Base-by-base conservation (phyloP, 2,329 filamentous ascomycete species). In the Talaromyces sp. region DNA sequence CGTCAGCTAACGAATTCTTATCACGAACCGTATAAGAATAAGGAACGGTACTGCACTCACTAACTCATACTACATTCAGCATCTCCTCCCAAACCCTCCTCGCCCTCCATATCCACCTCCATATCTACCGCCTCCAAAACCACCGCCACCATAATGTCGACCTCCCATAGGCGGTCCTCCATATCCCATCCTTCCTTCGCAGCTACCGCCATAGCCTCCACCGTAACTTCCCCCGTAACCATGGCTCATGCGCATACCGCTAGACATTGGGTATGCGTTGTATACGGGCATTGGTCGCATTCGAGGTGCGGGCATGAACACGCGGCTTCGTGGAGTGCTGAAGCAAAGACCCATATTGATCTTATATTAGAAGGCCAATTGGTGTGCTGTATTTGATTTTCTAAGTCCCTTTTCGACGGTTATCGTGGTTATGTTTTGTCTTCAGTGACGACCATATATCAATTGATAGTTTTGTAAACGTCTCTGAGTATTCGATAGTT, bases 301-400 rank as follows among this genome's bases (percentile, higher is more conserved):
- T 34, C 51, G 49, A 17, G 61, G 49, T 7, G 36, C 34, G 6
- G 49, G 61, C 49, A 56, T 47, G 15, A 45, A 63, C 13, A 47
- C 13, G 5, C 40, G 36, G 8, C 29, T 17, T 43, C 51, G 49
- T 2, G 61, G 61, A 17, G 27, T 13, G 29, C 61, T 63, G 34
- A 63, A 63, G 36, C 61, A 63, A 25, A 56, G 51, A 34, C 61
- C 61, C 61, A 58, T 63, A 22, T 34, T 62, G 29, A 25, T 43
- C 1, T 8, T 43, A 10, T 43, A 2, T 2, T n/a, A 2, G 2
- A 8, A 43, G 40, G n/a, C n/a, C n/a, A n/a, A n/a, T n/a, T n/a
- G n/a, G 4, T 10, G 7, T n/a, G 5, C 8, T 43, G 2, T n/a
- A 43, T 19, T n/a, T 8, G 17, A 7, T 43, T 43, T 2, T 47